Evolutionary conservation across 495 filamentous ascomycete species (phyloP).

Genomic region (Penicillium mononematosum): DNA sequence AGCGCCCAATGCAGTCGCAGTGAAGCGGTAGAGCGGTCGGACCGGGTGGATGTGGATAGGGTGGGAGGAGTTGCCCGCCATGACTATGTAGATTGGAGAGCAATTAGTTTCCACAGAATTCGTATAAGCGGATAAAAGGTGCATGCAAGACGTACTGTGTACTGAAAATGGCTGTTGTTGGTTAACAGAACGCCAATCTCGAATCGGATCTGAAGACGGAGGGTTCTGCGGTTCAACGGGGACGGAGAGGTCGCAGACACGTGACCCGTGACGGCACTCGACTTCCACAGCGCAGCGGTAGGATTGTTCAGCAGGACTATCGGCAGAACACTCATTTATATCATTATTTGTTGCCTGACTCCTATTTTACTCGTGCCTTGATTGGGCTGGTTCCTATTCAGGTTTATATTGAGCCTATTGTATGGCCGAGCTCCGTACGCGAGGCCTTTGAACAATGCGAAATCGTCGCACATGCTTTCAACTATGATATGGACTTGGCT

Average conservation of each 20-base stretch:
- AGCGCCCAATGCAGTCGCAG: constrained; percentile 82
- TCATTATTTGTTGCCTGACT: neutral
- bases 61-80: constrained; percentile 57
- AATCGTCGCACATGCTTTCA: constrained; percentile 12
- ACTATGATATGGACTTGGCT: constrained; percentile 3
- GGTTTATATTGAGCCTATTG: constrained; percentile 1
- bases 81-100: constrained; percentile 30
- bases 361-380: neutral
- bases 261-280: constrained; percentile 25
- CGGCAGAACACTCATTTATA: constrained; percentile 1
- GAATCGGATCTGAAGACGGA: constrained; percentile 13
- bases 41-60: constrained; percentile 71
- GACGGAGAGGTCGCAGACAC: constrained; percentile 11
- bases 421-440: neutral
- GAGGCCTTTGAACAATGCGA: constrained; percentile 7
- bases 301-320: neutral
- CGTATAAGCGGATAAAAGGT: neutral
- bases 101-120: constrained; percentile 8
- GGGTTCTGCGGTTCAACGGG: constrained; percentile 14
- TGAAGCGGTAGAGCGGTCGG: constrained; percentile 76
- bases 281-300: constrained; percentile 1
- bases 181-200: constrained; percentile 18
- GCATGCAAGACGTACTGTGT: constrained; percentile 14
- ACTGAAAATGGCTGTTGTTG: constrained; percentile 12
- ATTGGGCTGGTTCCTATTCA: constrained; percentile 11